Evolutionary conservation across 345 rosid genomes (phyloP).

Genomic region (Cardamine occulta): DNA sequence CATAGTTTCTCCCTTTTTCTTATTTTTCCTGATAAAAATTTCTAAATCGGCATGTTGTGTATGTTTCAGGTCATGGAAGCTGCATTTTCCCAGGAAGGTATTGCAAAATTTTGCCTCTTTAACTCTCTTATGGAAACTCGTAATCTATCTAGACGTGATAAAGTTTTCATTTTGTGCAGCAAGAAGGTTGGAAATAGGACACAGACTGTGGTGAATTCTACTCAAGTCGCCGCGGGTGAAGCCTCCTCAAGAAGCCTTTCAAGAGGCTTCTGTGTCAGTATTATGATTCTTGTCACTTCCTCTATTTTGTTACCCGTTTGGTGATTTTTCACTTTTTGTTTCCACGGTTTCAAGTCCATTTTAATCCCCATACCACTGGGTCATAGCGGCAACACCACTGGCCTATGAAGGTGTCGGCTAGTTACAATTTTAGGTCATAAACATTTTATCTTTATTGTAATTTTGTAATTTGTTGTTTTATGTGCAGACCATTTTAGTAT

Average conservation of each 20-base stretch:
- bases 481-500: slow-evolving; percentile 19
- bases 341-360: neutral
- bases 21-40: neutral
- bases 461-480: slow-evolving; percentile 27
- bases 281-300: slow-evolving; percentile 45
- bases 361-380: slow-evolving; percentile 1
- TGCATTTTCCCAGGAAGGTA: slow-evolving; percentile 98
- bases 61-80: slow-evolving; percentile 77
- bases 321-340: slow-evolving; percentile 35
- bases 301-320: slow-evolving; percentile 51
- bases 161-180: slow-evolving; percentile 48
- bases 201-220: slow-evolving; percentile 61
- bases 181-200: slow-evolving; percentile 73
- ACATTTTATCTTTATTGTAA: slow-evolving; percentile 4
- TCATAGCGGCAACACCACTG: slow-evolving; percentile 8
- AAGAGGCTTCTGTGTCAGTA: slow-evolving; percentile 29
- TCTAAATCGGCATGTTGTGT: neutral
- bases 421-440: slow-evolving; percentile 27
- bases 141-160: neutral
- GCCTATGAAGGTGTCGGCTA: slow-evolving; percentile 3
- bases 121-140: neutral
- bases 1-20: neutral
- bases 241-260: slow-evolving; percentile 30
- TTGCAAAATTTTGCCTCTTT: slow-evolving; percentile 16
- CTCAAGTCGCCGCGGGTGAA: slow-evolving; percentile 42